Evolutionary conservation across 1,284 basidiomycete genomes (phyloP), one percentile per base, ranked within the genome.

Genomic region (Microbotryomycetes sp.): DNA sequence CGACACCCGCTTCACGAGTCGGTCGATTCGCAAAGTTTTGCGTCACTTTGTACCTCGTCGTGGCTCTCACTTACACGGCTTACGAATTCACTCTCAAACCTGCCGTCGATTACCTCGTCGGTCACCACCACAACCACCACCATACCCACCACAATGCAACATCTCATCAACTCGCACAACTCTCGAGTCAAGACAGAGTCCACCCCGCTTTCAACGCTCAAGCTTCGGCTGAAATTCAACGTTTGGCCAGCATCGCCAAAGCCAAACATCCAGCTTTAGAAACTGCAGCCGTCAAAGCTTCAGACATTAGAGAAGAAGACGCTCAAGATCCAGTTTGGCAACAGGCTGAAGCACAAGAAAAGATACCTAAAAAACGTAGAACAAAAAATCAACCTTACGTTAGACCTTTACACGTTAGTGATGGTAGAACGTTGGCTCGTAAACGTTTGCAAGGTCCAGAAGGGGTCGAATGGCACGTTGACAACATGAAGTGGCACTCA

Each of bases 401-500:
- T 5, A 46, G 56, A 12, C 69, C 63, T 3, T 58, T 16, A 16
- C 59, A 60, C 26, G 6, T 69, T 28, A 19, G 51, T 25, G 67
- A 69, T 45, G 63, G 61, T 7, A 28, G 32, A 26, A 59, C 60
- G 46, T 59, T 69, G 47, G 61, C 60, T 1, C 56, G 47, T 16
- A 60, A 58, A 32, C 63, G 67, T 29, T 26, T 63, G 49, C 49
- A 61, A 46, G 67, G 67, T 2, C 62, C 71, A 42, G 59, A 67
- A 14, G 67, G 64, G 7, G 63, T 65, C 25, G 70, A 72, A 29
- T 71, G 70, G 71, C 60, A 67, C 47, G 45, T 47, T 29, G 70
- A 71, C 46, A 46, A 65, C 52, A 66, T 72, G 56, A 50, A 65
- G n/a, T 72, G 71, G 71, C 60, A 72, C 46, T 52, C 56, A 4